Evolutionary conservation across 257 asterid species (phyloP).

Genomic region (Nicotiana otophora): DNA sequence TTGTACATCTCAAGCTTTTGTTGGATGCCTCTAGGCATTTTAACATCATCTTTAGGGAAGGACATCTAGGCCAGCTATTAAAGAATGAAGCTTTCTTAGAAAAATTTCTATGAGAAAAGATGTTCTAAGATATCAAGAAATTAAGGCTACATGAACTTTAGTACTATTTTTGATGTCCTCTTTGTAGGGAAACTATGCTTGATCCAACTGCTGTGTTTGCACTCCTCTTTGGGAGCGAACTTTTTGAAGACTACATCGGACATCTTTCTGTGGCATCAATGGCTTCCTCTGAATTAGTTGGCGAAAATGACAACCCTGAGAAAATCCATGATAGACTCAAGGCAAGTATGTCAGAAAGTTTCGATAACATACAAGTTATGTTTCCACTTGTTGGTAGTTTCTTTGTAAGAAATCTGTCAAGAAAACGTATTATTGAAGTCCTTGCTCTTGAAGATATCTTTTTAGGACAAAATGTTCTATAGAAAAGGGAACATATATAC

Average conservation of each 20-base stretch:
- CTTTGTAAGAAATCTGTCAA: neutral
- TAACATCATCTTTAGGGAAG: neutral
- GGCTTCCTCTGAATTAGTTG: constrained; percentile 69
- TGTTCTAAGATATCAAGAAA: neutral
- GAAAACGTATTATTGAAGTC: neutral
- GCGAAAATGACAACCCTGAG: constrained; percentile 52
- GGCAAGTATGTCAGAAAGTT: constrained; percentile 32
- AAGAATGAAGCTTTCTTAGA: neutral
- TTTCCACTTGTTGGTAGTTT: neutral
- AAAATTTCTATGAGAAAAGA: neutral
- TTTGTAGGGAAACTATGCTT: constrained; percentile 70
- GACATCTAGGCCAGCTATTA: neutral
- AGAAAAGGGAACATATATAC: neutral
- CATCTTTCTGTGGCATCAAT: constrained; percentile 80
- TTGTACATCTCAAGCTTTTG: neutral
- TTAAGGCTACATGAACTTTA: neutral
- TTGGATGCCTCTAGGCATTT: neutral
- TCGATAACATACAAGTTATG: neutral
- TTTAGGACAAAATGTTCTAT: neutral
- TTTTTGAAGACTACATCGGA: constrained; percentile 81
- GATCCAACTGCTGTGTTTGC: constrained; percentile 94
- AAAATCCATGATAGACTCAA: constrained; percentile 59
- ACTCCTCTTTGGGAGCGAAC: constrained; percentile 90
- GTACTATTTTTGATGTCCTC: neutral
- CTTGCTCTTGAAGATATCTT: neutral